Conservation (phyloP, 1,284 basidiomycete genomes). For the Ustilago bromivora region DNA sequence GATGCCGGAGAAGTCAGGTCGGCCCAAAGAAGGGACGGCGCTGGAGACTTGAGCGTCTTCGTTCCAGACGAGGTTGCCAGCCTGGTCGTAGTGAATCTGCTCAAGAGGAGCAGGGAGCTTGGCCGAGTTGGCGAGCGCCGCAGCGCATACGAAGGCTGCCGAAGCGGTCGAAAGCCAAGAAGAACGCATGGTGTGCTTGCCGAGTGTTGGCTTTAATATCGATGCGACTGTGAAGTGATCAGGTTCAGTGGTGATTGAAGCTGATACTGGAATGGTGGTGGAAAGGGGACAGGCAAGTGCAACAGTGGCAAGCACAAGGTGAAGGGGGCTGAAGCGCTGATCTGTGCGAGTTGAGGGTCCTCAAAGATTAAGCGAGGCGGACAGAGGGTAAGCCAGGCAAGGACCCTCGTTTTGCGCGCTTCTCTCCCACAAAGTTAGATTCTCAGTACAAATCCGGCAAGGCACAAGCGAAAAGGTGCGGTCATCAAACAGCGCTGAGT, state of each 20-base stretch:
- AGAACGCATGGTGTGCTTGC: conserved; percentile 46
- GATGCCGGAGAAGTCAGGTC: conserved; percentile 56
- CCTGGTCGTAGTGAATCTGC: conserved; percentile 57
- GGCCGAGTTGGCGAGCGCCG: conserved; percentile 53
- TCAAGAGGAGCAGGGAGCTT: conserved; percentile 48
- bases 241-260: background rate
- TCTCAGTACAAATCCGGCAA: conserved; percentile 26
- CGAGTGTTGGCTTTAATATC: conserved; percentile 10
- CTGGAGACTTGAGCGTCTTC: conserved; percentile 32
- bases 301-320: conserved; percentile 1
- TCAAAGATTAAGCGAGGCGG: conserved; percentile 9
- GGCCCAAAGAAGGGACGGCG: conserved; percentile 38
- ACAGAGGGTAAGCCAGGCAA: conserved; percentile 1
- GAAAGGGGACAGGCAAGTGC: background rate
- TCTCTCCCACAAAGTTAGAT: background rate
- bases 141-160: conserved; percentile 59
- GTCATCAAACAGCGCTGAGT: conserved; percentile 33
- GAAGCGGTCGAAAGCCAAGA: conserved; percentile 62
- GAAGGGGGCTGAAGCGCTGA: conserved; percentile 27
- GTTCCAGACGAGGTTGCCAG: conserved; percentile 59
- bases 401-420: conserved; percentile 23
- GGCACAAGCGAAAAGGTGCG: conserved; percentile 17
- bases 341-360: conserved; percentile 26
- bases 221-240: background rate
- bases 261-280: conserved; percentile 15